Evolutionary conservation across 73 alveolate genomes (phyloP).

Genomic region (Paramecium caudatum): DNA sequence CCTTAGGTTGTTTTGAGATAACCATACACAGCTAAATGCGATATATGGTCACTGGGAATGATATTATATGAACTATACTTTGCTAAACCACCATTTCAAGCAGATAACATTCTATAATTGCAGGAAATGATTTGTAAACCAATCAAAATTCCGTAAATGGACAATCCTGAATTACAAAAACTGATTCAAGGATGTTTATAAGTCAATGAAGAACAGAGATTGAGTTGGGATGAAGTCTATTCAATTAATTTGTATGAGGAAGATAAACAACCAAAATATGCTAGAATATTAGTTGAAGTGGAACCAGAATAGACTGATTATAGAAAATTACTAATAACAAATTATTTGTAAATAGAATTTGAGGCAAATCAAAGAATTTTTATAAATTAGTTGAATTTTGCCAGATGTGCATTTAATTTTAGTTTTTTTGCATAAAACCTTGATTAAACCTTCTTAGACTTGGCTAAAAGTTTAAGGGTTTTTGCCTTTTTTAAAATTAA

Average conservation of each 20-base stretch:
- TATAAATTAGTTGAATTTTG: constrained; percentile 5
- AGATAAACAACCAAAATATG: not conserved
- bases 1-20: constrained; percentile 65
- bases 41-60: constrained; percentile 74
- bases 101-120: constrained; percentile 10
- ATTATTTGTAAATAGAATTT: constrained; percentile 26
- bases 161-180: constrained; percentile 1
- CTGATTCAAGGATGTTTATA: constrained; percentile 33
- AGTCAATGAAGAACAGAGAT: constrained; percentile 35
- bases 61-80: constrained; percentile 61
- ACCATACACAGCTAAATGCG: constrained; percentile 75
- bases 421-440: not conserved
- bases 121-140: constrained; percentile 34
- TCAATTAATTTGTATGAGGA: not conserved
- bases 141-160: constrained; percentile 39
- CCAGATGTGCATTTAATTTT: constrained; percentile 47
- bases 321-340: constrained; percentile 3
- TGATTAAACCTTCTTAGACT: not conserved
- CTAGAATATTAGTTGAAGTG: constrained; percentile 18
- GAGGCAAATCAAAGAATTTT: constrained; percentile 24
- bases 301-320: constrained; percentile 38
- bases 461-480: not conserved
- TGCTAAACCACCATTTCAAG: constrained; percentile 57
- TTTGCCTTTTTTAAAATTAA: not conserved
- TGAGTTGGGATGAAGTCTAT: constrained; percentile 25